phyloP scores from a whole-genome alignment of 352 stramenopile genomes.

The Thalassiosira hispida region DNA sequence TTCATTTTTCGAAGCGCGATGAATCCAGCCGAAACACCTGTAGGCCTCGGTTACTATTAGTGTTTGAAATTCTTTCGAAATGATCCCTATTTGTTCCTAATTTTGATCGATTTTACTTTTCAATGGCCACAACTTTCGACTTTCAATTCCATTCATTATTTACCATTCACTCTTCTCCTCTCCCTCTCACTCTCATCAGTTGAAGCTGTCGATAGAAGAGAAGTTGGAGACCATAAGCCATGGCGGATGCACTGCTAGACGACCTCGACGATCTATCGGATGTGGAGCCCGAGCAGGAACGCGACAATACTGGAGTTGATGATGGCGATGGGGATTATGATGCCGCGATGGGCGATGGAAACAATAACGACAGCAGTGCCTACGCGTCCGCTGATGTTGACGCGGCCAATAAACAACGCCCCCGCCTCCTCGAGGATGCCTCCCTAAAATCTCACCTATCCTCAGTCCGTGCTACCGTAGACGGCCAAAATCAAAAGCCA shows the following conservation, averaged over 20 bases:
- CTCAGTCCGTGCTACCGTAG: neutral
- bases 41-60: no score
- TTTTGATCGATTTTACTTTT: no score
- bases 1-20: no score
- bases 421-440: constrained; percentile 29
- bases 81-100: no score
- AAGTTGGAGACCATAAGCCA: no score
- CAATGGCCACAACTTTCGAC: no score
- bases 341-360: neutral
- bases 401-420: constrained; percentile 1
- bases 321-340: constrained; percentile 9
- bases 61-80: no score
- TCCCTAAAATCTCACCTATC: constrained; percentile 33
- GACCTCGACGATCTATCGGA: constrained; percentile 82
- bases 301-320: neutral
- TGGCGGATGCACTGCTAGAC: constrained; percentile 76
- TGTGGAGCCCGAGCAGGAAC: constrained; percentile 59
- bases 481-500: constrained; percentile 8
- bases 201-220: no score
- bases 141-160: no score
- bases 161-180: no score
- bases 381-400: neutral
- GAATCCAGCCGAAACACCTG: no score
- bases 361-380: neutral
- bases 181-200: no score